Conservation (phyloP, 345 rosid genomes). For the Arabidopsis thaliana region DNA sequence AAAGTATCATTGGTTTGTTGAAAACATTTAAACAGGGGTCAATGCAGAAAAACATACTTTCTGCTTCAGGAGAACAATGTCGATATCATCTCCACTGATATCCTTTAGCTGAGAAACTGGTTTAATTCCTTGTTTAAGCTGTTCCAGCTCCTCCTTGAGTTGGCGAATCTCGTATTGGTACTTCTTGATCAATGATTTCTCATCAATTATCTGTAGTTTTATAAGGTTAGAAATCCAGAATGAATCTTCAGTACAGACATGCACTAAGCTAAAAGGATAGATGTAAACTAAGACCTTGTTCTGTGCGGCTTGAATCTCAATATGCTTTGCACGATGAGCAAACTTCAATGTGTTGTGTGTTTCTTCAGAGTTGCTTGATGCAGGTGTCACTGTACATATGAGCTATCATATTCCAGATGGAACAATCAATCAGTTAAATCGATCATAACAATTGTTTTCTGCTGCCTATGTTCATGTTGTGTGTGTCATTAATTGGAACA, state of each 20-base stretch:
- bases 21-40: conserved; percentile 22
- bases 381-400: conserved; percentile 95
- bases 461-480: conserved; percentile 2
- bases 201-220: conserved; percentile 82
- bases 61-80: conserved; percentile 74
- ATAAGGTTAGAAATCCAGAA: conserved; percentile 34
- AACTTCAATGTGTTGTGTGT: conserved; percentile 96
- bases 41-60: conserved; percentile 59
- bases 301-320: conserved; percentile 91
- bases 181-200: conserved; percentile 94
- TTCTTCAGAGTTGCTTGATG: conserved; percentile 91
- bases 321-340: conserved; percentile 98
- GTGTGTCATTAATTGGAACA: conserved; percentile 33
- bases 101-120: conserved; percentile 78
- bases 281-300: conserved; percentile 68
- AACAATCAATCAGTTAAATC: conserved; percentile 28
- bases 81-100: conserved; percentile 62
- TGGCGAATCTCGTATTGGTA: conserved; percentile 91
- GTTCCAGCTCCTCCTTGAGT: conserved; percentile 90
- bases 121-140: conserved; percentile 77
- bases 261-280: conserved; percentile 12
- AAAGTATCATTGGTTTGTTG: conserved; percentile 1
- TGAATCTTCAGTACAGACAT: conserved; percentile 5
- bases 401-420: conserved; percentile 65
- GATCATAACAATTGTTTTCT: conserved; percentile 2